Evolutionary conservation across 2,329 filamentous ascomycete genomes (phyloP).

Genomic region (Passalora sequoiae): DNA sequence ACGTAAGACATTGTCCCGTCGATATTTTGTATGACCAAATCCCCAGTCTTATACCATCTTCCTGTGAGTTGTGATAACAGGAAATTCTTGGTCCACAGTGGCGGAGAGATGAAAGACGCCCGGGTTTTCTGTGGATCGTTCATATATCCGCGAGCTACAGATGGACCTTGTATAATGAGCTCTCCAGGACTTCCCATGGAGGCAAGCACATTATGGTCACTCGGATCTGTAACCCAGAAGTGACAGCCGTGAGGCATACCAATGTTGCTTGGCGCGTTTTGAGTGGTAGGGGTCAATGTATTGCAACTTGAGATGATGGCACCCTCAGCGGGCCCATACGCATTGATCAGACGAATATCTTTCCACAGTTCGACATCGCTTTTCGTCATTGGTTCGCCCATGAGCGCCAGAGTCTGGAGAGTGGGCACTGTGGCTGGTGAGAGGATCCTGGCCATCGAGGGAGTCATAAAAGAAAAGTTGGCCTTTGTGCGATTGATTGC

Average conservation of each 20-base stretch:
- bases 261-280: too few species aligned
- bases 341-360: background rate
- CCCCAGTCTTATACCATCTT: conserved; percentile 1
- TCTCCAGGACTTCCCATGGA: conserved; percentile 43
- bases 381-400: background rate
- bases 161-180: conserved; percentile 42
- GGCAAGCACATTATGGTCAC: conserved; percentile 27
- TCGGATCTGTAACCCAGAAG: conserved; percentile 30
- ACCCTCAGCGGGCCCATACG: conserved; percentile 2
- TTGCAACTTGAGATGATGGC: background rate
- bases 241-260: background rate
- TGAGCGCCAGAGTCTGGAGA: conserved; percentile 1
- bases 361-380: conserved; percentile 1
- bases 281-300: too few species aligned
- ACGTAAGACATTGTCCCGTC: background rate
- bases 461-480: conserved; percentile 4
- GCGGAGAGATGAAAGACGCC: conserved; percentile 26
- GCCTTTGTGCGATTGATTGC: too few species aligned
- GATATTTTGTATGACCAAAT: background rate
- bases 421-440: background rate
- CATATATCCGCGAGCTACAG: conserved; percentile 41
- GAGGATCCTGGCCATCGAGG: background rate
- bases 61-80: background rate
- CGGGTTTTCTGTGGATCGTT: conserved; percentile 26
- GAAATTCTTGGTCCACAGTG: background rate